Conservation (phyloP, 148 eudicot genomes). For the Chenopodium album region DNA sequence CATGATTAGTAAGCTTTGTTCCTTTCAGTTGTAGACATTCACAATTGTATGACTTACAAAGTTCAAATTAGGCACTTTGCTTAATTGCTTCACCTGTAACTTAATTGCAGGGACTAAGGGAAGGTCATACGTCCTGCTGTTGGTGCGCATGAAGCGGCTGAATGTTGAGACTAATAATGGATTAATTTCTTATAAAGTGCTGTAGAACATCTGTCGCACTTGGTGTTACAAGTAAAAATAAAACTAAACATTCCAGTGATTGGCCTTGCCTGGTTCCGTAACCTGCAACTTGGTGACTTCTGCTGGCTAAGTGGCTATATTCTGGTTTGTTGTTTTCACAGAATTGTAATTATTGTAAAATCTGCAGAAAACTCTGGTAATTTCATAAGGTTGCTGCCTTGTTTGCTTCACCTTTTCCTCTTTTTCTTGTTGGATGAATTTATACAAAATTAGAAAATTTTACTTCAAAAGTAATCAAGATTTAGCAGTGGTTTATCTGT, state of each 20-base stretch:
- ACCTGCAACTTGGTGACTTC: neutral
- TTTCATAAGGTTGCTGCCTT: too few relatives aligned
- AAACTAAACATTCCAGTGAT: neutral
- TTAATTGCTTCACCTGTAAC: neutral
- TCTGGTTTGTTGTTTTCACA: neutral
- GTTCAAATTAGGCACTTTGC: neutral
- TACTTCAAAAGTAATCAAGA: too few relatives aligned
- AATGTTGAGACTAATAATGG: slow-evolving; percentile 68
- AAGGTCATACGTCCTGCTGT: slow-evolving; percentile 65
- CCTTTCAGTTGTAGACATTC: neutral
- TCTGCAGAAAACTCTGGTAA: too few relatives aligned
- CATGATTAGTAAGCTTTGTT: neutral
- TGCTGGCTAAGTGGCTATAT: neutral
- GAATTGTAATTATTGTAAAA: neutral
- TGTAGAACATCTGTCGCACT: slow-evolving; percentile 11
- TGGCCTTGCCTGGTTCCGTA: neutral
- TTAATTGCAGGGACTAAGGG: slow-evolving; percentile 65
- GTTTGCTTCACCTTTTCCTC: too few relatives aligned
- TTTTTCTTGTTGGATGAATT: too few relatives aligned
- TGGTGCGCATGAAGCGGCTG: slow-evolving; percentile 63
- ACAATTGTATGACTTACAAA: neutral
- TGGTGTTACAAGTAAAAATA: neutral
- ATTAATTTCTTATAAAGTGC: slow-evolving; percentile 48
- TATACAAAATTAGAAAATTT: too few relatives aligned
- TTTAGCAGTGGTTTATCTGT: too few relatives aligned